A percentile compares a stretch with the other conserved stretches of the same genome.
phyloP scores from a whole-genome alignment of 2,329 filamentous ascomycete species.

The Paecilomyces sp. region DNA sequence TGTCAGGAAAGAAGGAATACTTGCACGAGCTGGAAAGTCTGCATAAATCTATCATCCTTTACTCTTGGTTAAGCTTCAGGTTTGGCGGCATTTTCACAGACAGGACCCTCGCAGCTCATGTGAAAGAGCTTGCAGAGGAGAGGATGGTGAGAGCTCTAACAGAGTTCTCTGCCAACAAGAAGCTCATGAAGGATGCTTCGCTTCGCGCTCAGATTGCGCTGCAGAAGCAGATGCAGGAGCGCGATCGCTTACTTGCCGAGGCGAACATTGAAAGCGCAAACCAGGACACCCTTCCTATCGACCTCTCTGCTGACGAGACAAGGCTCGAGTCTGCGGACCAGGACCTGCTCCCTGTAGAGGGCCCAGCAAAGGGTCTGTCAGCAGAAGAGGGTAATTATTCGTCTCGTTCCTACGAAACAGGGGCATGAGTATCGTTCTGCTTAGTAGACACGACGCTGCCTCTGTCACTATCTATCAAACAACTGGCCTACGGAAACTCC shows the following conservation, averaged over 20 bases:
- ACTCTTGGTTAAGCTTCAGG: slow-evolving; percentile 89
- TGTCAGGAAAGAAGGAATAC: slow-evolving; percentile 46
- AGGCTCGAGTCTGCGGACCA: background rate
- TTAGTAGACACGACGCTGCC: background rate
- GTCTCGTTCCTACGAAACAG: background rate
- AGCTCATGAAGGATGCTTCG: slow-evolving; percentile 31
- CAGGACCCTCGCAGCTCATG: slow-evolving; percentile 67
- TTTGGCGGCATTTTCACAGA: slow-evolving; percentile 74
- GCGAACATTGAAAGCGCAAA: slow-evolving; percentile 10
- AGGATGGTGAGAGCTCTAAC: slow-evolving; percentile 61
- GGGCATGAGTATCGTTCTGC: background rate
- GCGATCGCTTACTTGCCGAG: slow-evolving; percentile 18
- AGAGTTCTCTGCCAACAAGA: slow-evolving; percentile 46
- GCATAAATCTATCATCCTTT: slow-evolving; percentile 76
- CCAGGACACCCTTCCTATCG: slow-evolving; percentile 6
- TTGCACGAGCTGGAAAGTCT: slow-evolving; percentile 66
- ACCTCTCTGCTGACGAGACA: slow-evolving; percentile 12
- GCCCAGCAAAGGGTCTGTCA: background rate
- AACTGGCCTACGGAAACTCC: background rate
- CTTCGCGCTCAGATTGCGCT: slow-evolving; percentile 29
- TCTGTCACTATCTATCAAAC: background rate
- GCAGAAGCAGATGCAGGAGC: slow-evolving; percentile 25
- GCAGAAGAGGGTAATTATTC: background rate
- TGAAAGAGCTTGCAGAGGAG: slow-evolving; percentile 69
- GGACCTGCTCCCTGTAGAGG: background rate